phyloP scores from a whole-genome alignment of 257 asterid species.

The Capsicum baccatum region DNA sequence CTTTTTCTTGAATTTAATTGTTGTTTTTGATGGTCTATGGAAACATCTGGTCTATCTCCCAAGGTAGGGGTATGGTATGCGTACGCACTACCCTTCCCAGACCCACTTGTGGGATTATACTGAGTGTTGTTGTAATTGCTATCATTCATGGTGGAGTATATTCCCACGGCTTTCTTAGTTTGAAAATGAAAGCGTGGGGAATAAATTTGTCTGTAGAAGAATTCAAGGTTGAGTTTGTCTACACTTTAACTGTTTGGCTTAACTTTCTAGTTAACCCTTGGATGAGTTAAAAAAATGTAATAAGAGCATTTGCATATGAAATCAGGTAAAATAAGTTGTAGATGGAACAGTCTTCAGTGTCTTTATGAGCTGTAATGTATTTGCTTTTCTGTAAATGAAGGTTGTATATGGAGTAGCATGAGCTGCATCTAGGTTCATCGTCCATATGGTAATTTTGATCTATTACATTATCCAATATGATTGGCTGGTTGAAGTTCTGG shows the following conservation, averaged over 20 bases:
- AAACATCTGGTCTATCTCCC: no score
- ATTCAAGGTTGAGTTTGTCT: neutral
- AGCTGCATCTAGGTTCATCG: neutral
- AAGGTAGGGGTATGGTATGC: no score
- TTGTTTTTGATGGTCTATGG: no score
- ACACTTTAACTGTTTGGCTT: neutral
- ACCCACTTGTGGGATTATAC: no score
- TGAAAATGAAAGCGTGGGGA: neutral
- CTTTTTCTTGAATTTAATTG: no score
- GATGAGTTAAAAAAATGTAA: neutral
- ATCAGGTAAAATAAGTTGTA: neutral
- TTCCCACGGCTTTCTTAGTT: neutral
- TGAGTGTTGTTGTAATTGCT: neutral
- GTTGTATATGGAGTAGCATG: neutral
- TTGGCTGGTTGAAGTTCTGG: neutral
- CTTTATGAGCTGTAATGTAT: neutral
- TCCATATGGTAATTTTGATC: neutral
- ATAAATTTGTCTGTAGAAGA: neutral
- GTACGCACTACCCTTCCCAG: no score
- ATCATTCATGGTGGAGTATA: neutral
- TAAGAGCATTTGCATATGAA: neutral
- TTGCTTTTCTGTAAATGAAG: neutral
- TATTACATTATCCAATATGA: neutral
- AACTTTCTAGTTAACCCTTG: slow-evolving; percentile 11
- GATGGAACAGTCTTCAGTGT: neutral